Evolutionary conservation across 139 green algal species (phyloP).

Genomic region (Limnomonas spitsbergensis): DNA sequence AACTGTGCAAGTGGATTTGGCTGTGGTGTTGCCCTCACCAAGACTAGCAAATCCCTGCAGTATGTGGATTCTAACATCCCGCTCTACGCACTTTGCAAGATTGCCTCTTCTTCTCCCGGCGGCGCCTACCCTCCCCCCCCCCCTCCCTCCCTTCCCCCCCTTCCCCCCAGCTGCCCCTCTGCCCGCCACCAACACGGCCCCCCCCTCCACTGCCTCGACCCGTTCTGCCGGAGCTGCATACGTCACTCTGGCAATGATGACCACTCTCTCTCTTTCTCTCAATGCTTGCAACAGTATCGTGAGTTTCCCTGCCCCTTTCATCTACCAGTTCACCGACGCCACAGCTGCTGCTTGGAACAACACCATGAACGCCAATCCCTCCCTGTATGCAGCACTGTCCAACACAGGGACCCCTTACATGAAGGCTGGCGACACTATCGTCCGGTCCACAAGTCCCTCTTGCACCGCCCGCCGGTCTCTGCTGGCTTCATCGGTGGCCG

Average conservation of each 20-base stretch:
- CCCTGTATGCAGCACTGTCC: not conserved
- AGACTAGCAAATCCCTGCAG: not conserved
- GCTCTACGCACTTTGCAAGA: not conserved
- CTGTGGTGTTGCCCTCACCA: not conserved
- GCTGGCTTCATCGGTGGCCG: not conserved
- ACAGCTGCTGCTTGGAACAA: conserved; percentile 1
- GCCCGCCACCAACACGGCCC: not conserved
- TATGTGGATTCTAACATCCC: not conserved
- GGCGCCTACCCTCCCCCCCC: too few species aligned
- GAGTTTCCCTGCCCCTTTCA: not conserved
- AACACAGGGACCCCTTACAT: not conserved
- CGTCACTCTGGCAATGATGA: not conserved
- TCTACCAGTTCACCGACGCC: not conserved
- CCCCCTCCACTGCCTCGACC: not conserved
- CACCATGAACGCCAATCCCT: not conserved
- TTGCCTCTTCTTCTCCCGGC: too few species aligned
- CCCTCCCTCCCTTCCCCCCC: too few species aligned
- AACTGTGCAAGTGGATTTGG: not conserved
- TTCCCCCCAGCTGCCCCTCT: not conserved
- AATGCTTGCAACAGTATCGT: not conserved
- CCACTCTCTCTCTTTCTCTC: not conserved
- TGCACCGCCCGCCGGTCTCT: not conserved
- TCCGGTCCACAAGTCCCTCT: not conserved
- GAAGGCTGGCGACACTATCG: not conserved
- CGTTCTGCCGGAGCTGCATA: not conserved